A percentile compares a stretch with the other conserved stretches of the same genome.
These are phyloP conservation scores for Phaffia rhodozyma DNA, from an alignment of 1,284 basidiomycete genomes.

Conservation along the genomic window DNA sequence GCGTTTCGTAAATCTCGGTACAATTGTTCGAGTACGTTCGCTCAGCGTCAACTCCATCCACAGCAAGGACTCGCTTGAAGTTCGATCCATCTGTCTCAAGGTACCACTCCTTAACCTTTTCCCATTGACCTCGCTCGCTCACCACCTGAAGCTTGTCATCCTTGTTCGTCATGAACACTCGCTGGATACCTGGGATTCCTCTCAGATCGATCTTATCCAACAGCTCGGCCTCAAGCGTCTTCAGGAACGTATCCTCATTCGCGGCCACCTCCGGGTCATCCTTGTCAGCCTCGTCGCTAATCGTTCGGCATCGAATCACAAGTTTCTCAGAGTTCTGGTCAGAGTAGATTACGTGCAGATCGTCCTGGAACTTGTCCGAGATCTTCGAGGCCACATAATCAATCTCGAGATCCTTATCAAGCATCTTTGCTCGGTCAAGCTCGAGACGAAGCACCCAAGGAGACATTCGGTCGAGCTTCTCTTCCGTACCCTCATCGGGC, in stretches of 20 bases:
- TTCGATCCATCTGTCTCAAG: slow-evolving; percentile 96
- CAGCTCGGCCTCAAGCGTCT: slow-evolving; percentile 92
- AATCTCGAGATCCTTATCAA: slow-evolving; percentile 94
- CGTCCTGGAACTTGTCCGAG: slow-evolving; percentile 86
- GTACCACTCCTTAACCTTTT: slow-evolving; percentile 72
- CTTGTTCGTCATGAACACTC: slow-evolving; percentile 77
- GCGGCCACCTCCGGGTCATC: slow-evolving; percentile 69
- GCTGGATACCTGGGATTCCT: slow-evolving; percentile 79
- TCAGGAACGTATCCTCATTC: slow-evolving; percentile 94
- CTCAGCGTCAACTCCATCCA: slow-evolving; percentile 85
- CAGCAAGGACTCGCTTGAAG: slow-evolving; percentile 82
- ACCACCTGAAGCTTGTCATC: slow-evolving; percentile 67
- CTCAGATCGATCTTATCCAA: slow-evolving; percentile 89
- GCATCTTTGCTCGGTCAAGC: slow-evolving; percentile 93
- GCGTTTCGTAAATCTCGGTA: slow-evolving; percentile 88
- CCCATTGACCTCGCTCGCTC: slow-evolving; percentile 44
- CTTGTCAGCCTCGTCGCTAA: slow-evolving; percentile 78
- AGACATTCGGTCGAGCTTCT: slow-evolving; percentile 80
- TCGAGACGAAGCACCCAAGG: slow-evolving; percentile 96
- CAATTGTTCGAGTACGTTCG: slow-evolving; percentile 96
- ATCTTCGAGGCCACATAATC: slow-evolving; percentile 88
- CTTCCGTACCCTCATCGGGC: slow-evolving; percentile 90
- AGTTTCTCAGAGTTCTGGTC: slow-evolving; percentile 98
- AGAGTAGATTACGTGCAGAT: slow-evolving; percentile 96
- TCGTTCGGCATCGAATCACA: slow-evolving; percentile 83